Evolutionary conservation across 139 green algal species (phyloP).

Genomic region (Pedinophyceae sp.): DNA sequence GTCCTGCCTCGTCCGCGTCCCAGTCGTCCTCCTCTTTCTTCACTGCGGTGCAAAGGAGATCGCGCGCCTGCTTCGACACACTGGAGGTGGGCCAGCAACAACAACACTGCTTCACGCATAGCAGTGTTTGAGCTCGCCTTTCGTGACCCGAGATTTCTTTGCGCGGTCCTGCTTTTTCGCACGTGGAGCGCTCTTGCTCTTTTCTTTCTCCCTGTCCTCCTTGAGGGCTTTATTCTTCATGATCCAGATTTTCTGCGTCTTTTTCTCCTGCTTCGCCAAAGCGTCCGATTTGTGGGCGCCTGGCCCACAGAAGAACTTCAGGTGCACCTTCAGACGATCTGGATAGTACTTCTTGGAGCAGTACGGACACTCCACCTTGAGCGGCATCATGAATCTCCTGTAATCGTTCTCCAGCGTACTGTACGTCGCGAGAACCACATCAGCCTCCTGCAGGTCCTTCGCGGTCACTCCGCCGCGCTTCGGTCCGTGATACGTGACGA

Average conservation of each 20-base stretch:
- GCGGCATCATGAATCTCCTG: slow-evolving; percentile 36
- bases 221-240: slow-evolving; percentile 9
- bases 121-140: no score
- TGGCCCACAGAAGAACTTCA: slow-evolving; percentile 85
- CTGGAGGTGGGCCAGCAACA: no score
- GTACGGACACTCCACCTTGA: slow-evolving; percentile 56
- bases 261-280: neutral
- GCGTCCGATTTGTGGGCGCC: slow-evolving; percentile 49
- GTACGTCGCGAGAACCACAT: slow-evolving; percentile 90
- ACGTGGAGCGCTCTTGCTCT: slow-evolving; percentile 15
- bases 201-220: slow-evolving; percentile 12
- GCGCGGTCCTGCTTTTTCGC: no score
- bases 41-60: no score
- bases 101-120: no score
- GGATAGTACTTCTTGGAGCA: slow-evolving; percentile 67
- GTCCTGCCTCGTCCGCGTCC: slow-evolving; percentile 11
- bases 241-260: neutral
- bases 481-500: slow-evolving; percentile 71
- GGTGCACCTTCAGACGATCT: slow-evolving; percentile 30
- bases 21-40: slow-evolving; percentile 4
- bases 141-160: no score
- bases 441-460: slow-evolving; percentile 31
- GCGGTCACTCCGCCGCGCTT: slow-evolving; percentile 20
- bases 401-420: slow-evolving; percentile 72
- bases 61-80: no score